Conservation (phyloP, 1,139 yeast genomes). For the Hanseniaspora uvarum region DNA sequence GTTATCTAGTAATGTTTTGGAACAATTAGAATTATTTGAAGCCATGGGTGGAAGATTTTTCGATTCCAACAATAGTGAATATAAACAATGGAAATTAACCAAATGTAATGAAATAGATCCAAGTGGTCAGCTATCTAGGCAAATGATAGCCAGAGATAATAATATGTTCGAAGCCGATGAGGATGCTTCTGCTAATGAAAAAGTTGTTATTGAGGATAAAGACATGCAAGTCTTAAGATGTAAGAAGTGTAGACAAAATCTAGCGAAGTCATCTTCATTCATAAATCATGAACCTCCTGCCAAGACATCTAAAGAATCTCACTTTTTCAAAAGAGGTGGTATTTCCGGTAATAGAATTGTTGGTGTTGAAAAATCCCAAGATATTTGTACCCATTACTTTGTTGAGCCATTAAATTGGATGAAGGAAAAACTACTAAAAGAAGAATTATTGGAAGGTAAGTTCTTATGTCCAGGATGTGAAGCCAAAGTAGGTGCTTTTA, state of each 20-base stretch:
- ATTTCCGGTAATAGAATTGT: constrained; percentile 46
- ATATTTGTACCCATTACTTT: constrained; percentile 71
- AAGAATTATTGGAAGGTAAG: constrained; percentile 70
- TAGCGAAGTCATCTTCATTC: constrained; percentile 41
- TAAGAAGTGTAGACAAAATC: constrained; percentile 53
- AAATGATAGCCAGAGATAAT: constrained; percentile 27
- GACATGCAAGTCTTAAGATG: constrained; percentile 44
- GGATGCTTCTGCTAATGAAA: constrained; percentile 25
- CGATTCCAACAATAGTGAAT: constrained; percentile 34
- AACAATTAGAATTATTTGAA: constrained; percentile 58
- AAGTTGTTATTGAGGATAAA: constrained; percentile 28
- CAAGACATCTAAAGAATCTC: constrained; percentile 50
- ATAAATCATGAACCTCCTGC: constrained; percentile 54
- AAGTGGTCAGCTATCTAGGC: constrained; percentile 28
- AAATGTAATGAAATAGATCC: constrained; percentile 34
- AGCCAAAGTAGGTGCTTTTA: constrained; percentile 77
- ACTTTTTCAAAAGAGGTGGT: constrained; percentile 52
- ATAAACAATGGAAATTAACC: constrained; percentile 44
- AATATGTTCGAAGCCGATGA: constrained; percentile 26
- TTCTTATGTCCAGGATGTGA: constrained; percentile 75
- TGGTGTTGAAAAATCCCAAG: constrained; percentile 45
- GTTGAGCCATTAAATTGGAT: constrained; percentile 87
- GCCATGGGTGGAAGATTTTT: constrained; percentile 37
- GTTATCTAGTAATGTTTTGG: constrained; percentile 71
- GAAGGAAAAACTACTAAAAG: constrained; percentile 57